These are phyloP conservation scores for Diaporthe sp. DNA, from an alignment of 2,329 filamentous ascomycete genomes.

Conservation along the genomic window DNA sequence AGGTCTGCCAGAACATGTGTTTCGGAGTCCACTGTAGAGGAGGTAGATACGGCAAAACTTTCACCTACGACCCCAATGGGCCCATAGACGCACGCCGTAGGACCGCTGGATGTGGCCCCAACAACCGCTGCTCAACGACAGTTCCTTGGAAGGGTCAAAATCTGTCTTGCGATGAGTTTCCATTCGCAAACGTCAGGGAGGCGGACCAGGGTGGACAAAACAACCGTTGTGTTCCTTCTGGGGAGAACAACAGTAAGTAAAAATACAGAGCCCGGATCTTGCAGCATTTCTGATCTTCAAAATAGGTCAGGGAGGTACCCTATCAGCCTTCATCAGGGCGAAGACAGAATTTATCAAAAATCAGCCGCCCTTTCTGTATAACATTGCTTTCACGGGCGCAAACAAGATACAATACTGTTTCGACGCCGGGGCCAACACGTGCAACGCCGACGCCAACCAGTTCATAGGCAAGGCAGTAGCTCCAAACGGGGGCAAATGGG, in stretches of 20 bases:
- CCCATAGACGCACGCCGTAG: background rate
- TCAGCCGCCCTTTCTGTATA: background rate
- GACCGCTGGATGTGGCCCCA: constrained; percentile 7
- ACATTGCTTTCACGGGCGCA: constrained; percentile 3
- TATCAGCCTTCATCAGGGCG: background rate
- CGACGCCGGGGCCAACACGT: background rate
- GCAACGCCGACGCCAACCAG: background rate
- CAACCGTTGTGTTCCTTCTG: background rate
- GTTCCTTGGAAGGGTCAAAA: background rate
- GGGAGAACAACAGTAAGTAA: background rate
- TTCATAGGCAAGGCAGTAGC: background rate
- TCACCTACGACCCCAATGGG: constrained; percentile 5
- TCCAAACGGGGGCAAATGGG: background rate
- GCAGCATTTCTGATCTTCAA: constrained; percentile 3
- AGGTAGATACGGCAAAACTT: background rate
- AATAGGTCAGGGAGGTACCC: constrained; percentile 1
- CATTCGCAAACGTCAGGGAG: constrained; percentile 21
- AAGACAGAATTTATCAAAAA: background rate
- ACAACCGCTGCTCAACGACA: background rate
- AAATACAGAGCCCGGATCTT: background rate
- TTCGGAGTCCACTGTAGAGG: constrained; percentile 9
- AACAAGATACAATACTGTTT: background rate
- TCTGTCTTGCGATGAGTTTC: constrained; percentile 7
- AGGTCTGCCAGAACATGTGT: constrained; percentile 13
- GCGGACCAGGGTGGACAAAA: constrained; percentile 8